A percentile compares a stretch with the other conserved stretches of the same genome.
These are phyloP conservation scores for Hyaloscypha bicolor DNA, from an alignment of 495 filamentous ascomycete species.

Conservation along the genomic window DNA sequence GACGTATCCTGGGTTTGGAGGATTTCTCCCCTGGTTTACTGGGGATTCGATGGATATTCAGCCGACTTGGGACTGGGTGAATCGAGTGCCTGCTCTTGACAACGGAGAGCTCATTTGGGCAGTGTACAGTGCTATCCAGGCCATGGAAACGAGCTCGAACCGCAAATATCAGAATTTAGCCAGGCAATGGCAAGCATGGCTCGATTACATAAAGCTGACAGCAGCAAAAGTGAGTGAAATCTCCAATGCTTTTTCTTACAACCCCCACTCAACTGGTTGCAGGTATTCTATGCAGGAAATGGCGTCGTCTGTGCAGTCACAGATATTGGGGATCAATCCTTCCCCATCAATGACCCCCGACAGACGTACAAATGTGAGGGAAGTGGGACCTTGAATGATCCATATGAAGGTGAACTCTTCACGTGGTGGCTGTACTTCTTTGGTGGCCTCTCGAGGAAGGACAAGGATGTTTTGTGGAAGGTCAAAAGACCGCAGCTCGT, in stretches of 20 bases:
- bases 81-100: slow-evolving; percentile 39
- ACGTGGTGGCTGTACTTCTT: slow-evolving; percentile 43
- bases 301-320: slow-evolving; percentile 39
- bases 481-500: slow-evolving; percentile 39
- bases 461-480: slow-evolving; percentile 35
- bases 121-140: slow-evolving; percentile 40
- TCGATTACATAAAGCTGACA: slow-evolving; percentile 40
- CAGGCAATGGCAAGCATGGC: slow-evolving; percentile 38
- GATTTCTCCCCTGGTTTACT: slow-evolving; percentile 40
- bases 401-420: slow-evolving; percentile 42
- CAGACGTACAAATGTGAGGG: slow-evolving; percentile 38
- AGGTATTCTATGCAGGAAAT: slow-evolving; percentile 38
- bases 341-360: slow-evolving; percentile 29
- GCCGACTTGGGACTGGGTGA: slow-evolving; percentile 38
- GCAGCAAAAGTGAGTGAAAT: slow-evolving; percentile 29
- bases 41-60: slow-evolving; percentile 30
- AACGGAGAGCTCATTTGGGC: slow-evolving; percentile 43
- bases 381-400: slow-evolving; percentile 34
- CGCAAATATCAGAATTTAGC: slow-evolving; percentile 32
- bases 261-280: not conserved
- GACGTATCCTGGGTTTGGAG: slow-evolving; percentile 41
- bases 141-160: slow-evolving; percentile 30
- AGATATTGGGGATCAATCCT: slow-evolving; percentile 34
- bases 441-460: slow-evolving; percentile 31
- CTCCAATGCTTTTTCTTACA: not conserved